Conservation (phyloP, 345 rosid species). For the Citrus cavaleriei region DNA sequence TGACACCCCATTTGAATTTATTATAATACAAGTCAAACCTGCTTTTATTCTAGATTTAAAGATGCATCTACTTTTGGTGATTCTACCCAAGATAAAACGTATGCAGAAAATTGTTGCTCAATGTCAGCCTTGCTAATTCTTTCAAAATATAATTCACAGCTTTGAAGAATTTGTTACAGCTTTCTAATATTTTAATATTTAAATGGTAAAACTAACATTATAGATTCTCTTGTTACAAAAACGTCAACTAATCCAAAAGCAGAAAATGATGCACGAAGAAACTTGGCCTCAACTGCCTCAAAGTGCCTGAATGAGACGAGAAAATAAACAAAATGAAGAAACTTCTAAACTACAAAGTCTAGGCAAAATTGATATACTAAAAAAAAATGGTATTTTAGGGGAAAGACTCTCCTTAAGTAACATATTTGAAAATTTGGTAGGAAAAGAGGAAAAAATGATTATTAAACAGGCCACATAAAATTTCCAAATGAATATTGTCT, state of each 20-base stretch:
- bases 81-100: too few species aligned
- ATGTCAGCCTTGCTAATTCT: too few species aligned
- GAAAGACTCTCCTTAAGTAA: not conserved
- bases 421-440: not conserved
- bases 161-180: not conserved
- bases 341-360: not conserved
- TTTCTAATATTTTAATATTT: not conserved
- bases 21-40: too few species aligned
- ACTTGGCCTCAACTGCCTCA: constrained; percentile 87
- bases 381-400: not conserved
- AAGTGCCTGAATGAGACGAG: constrained; percentile 50
- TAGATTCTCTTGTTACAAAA: not conserved
- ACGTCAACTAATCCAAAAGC: constrained; percentile 29
- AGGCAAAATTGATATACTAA: not conserved
- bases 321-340: not conserved
- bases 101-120: too few species aligned
- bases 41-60: too few species aligned
- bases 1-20: too few species aligned
- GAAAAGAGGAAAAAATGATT: not conserved
- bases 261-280: constrained; percentile 91
- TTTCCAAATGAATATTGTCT: not conserved
- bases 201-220: not conserved
- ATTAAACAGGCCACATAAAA: not conserved
- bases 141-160: too few species aligned
- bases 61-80: too few species aligned